Conservation (phyloP, 345 rosid species). For the Geranium brycei region DNA sequence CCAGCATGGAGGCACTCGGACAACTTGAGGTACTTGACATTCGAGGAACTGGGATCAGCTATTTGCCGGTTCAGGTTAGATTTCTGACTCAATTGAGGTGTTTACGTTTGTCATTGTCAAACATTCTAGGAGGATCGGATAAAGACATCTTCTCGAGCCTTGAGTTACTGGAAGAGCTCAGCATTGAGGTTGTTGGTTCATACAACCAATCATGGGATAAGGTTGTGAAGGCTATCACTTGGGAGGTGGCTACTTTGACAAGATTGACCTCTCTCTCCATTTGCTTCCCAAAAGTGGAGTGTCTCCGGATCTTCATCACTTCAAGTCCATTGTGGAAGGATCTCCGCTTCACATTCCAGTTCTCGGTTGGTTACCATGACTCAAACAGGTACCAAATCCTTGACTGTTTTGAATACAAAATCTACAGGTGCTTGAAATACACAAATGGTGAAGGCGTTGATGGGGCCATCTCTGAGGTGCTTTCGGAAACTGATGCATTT, state of each 20-base stretch:
- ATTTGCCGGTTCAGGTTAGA: constrained; percentile 9
- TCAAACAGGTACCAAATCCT: constrained; percentile 7
- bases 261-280: constrained; percentile 14
- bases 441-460: constrained; percentile 4
- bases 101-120: constrained; percentile 16
- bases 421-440: constrained; percentile 16
- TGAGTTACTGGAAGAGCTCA: constrained; percentile 18
- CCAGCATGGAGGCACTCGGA: constrained; percentile 6
- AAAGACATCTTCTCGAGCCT: constrained; percentile 18
- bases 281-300: constrained; percentile 10
- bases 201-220: constrained; percentile 12
- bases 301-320: constrained; percentile 3
- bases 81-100: constrained; percentile 11
- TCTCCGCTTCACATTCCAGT: constrained; percentile 10
- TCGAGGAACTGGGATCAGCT: constrained; percentile 10
- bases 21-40: constrained; percentile 21
- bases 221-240: constrained; percentile 6
- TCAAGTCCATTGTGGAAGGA: constrained; percentile 9
- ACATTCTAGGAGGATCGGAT: background rate
- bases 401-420: constrained; percentile 13
- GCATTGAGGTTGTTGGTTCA: constrained; percentile 15
- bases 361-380: constrained; percentile 15
- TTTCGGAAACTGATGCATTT: constrained; percentile 19
- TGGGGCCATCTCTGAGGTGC: constrained; percentile 7
- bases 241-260: constrained; percentile 14